A percentile compares a stretch with the other conserved stretches of the same genome.
phyloP scores from a whole-genome alignment of 2,329 filamentous ascomycete species.

The Monilinia fructigena region DNA sequence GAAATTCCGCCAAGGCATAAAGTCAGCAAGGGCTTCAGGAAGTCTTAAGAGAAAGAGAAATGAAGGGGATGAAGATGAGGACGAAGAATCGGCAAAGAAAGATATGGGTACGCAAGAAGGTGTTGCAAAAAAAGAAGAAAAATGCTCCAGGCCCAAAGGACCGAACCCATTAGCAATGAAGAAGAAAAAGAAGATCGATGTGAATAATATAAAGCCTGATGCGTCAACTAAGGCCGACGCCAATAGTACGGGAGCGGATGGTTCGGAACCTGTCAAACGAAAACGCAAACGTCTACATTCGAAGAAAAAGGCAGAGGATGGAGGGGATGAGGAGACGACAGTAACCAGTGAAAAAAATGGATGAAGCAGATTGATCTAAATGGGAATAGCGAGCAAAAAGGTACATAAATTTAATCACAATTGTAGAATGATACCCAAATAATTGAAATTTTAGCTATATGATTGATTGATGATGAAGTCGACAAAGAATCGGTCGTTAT shows the following conservation, averaged over 20 bases:
- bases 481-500: neutral
- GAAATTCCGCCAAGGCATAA: constrained; percentile 72
- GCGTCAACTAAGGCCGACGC: constrained; percentile 35
- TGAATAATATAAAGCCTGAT: constrained; percentile 28
- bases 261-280: constrained; percentile 39
- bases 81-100: constrained; percentile 29
- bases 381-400: neutral
- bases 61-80: constrained; percentile 38
- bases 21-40: constrained; percentile 47
- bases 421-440: constrained; percentile 22
- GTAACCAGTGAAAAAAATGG: constrained; percentile 1
- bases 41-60: constrained; percentile 41
- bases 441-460: neutral
- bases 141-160: constrained; percentile 60
- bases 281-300: constrained; percentile 43
- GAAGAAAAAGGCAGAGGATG: constrained; percentile 20
- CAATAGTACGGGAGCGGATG: constrained; percentile 24
- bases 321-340: constrained; percentile 24
- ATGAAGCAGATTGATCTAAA: constrained; percentile 16
- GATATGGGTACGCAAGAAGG: constrained; percentile 28
- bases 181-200: constrained; percentile 57
- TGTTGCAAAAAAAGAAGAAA: constrained; percentile 51
- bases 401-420: constrained; percentile 7
- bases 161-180: constrained; percentile 71
- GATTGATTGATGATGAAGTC: neutral